Percentiles rank a stretch among this genome's conserved stretches.
These are phyloP conservation scores for Pseudogymnoascus sp. DNA, from an alignment of 2,329 filamentous ascomycete species.

Conservation along the genomic window DNA sequence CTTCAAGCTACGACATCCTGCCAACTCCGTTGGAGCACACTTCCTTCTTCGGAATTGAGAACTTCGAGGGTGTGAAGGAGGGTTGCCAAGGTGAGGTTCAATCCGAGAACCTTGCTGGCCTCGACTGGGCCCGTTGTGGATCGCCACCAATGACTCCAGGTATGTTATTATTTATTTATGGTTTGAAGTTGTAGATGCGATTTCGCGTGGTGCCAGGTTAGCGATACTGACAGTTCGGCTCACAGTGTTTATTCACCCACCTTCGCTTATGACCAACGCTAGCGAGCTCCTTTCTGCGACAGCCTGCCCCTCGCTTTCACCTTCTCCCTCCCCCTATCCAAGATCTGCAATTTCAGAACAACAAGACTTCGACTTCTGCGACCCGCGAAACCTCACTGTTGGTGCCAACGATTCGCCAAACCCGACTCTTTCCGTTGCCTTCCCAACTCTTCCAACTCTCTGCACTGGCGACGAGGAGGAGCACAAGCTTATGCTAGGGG, in stretches of 20 bases:
- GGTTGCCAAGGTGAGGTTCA: constrained; percentile 61
- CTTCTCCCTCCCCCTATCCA: constrained; percentile 74
- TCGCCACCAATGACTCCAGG: constrained; percentile 87
- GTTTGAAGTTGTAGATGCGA: background rate
- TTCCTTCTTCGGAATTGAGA: constrained; percentile 64
- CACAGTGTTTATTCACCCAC: constrained; percentile 57
- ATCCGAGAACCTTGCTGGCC: constrained; percentile 61
- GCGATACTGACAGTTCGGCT: constrained; percentile 14
- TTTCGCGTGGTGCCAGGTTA: constrained; percentile 1
- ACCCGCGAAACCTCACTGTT: constrained; percentile 82
- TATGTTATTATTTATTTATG: constrained; percentile 42
- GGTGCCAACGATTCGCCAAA: constrained; percentile 35
- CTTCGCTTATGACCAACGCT: constrained; percentile 53
- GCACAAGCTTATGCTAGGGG: constrained; percentile 37
- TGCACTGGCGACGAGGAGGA: constrained; percentile 57
- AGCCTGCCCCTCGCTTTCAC: constrained; percentile 76
- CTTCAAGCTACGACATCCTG: constrained; percentile 65
- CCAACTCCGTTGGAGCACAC: constrained; percentile 70
- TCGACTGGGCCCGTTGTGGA: constrained; percentile 67
- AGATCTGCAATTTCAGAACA: constrained; percentile 58
- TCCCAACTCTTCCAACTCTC: constrained; percentile 54
- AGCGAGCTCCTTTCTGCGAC: constrained; percentile 64
- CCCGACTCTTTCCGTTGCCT: constrained; percentile 47
- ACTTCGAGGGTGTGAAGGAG: constrained; percentile 59
- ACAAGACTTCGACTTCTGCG: constrained; percentile 72